Percentiles rank a stretch among this genome's conserved stretches.
phyloP scores from a whole-genome alignment of 2,329 filamentous ascomycete genomes.

The Botrytis paeoniae region DNA sequence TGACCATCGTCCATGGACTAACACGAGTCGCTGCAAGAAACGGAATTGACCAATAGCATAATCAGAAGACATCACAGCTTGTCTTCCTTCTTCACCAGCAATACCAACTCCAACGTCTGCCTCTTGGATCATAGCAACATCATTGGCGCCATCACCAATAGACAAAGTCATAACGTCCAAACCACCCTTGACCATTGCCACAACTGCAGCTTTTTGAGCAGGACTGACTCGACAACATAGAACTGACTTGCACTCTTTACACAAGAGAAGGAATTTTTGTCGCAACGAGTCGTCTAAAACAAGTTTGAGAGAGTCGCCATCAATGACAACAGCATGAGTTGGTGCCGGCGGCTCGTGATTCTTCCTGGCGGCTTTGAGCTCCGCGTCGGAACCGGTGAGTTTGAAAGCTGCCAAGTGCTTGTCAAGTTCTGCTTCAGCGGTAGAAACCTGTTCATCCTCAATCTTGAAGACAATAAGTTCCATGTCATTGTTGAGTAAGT shows the following conservation, averaged over 20 bases:
- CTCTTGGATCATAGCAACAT: slow-evolving; percentile 97
- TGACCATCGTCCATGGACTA: slow-evolving; percentile 95
- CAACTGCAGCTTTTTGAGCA: slow-evolving; percentile 95
- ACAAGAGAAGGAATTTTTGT: slow-evolving; percentile 90
- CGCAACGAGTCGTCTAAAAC: slow-evolving; percentile 78
- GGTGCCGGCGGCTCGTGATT: slow-evolving; percentile 83
- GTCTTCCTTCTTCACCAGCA: slow-evolving; percentile 85
- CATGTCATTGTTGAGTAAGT: slow-evolving; percentile 96
- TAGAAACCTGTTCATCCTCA: slow-evolving; percentile 64
- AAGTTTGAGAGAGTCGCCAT: slow-evolving; percentile 88
- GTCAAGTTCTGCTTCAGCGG: slow-evolving; percentile 70
- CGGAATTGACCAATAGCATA: slow-evolving; percentile 94
- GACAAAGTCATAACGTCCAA: slow-evolving; percentile 95
- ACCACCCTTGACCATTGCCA: slow-evolving; percentile 90
- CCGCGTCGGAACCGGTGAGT: slow-evolving; percentile 80
- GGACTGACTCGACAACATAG: slow-evolving; percentile 97
- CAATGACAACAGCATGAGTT: slow-evolving; percentile 91
- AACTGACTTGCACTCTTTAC: slow-evolving; percentile 95
- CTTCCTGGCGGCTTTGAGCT: slow-evolving; percentile 72
- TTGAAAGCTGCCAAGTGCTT: slow-evolving; percentile 69
- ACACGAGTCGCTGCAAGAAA: slow-evolving; percentile 77
- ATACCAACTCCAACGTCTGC: slow-evolving; percentile 96
- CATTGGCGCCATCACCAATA: slow-evolving; percentile 90
- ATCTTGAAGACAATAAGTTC: slow-evolving; percentile 89
- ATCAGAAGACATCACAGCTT: slow-evolving; percentile 94